phyloP scores from a whole-genome alignment of 2,329 filamentous ascomycete species.

The Clarireedia monteithiana region DNA sequence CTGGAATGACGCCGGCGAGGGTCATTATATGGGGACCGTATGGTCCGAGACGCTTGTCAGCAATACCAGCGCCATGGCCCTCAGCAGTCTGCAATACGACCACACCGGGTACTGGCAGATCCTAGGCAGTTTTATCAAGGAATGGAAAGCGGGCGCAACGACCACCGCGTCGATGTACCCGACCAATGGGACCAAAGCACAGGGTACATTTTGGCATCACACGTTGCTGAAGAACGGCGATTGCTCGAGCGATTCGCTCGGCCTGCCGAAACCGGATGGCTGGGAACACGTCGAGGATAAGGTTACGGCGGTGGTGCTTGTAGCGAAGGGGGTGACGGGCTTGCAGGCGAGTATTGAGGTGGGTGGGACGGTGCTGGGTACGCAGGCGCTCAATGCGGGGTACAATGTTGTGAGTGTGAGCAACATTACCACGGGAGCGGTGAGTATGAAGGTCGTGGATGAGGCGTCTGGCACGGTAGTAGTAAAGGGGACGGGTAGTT shows the following conservation, averaged over 20 bases:
- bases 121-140: constrained; percentile 31
- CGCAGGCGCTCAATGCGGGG: constrained; percentile 2
- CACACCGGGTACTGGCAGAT: constrained; percentile 32
- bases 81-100: constrained; percentile 28
- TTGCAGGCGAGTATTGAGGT: constrained; percentile 4
- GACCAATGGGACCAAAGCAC: constrained; percentile 12
- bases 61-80: constrained; percentile 19
- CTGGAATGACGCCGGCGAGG: constrained; percentile 35
- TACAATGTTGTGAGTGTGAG: constrained; percentile 13
- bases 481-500: constrained; percentile 10
- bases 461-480: constrained; percentile 6
- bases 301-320: constrained; percentile 11
- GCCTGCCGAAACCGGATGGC: constrained; percentile 2
- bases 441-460: constrained; percentile 1
- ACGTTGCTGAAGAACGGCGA: constrained; percentile 12
- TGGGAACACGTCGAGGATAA: constrained; percentile 3
- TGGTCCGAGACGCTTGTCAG: constrained; percentile 30
- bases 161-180: constrained; percentile 16
- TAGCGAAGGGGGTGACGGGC: constrained; percentile 7
- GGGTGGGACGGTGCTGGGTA: constrained; percentile 6
- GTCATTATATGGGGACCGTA: constrained; percentile 34
- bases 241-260: constrained; percentile 1
- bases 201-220: constrained; percentile 29
- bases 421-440: constrained; percentile 13
- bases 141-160: constrained; percentile 30